Base-by-base conservation (phyloP, 306 rosid species). In the Lupinus albus region DNA sequence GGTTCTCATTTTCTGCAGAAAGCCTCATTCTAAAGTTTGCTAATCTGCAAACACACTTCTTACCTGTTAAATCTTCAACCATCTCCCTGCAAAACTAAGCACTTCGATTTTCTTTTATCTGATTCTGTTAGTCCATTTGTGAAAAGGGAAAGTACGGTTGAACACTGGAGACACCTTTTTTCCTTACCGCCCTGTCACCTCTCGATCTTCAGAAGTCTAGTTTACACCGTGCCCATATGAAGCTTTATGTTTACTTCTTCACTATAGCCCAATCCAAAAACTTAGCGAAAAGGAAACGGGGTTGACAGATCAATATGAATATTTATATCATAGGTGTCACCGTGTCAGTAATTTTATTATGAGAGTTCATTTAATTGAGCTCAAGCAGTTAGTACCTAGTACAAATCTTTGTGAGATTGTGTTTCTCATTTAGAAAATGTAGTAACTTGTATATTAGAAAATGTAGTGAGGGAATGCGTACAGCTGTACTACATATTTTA, bases 1-100 rank as follows among this genome's bases (percentile, higher is more conserved):
- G 63, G 57, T 53, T 68, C 52, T 49, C 57, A 66, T 72, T 78
- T 58, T 66, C 59, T 58, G 57, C 55, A n/a, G 60, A 66, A 61
- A 33, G 61, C 61, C 53, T 71, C 44, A 30, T 59, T 53, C 42
- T 54, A 45, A 47, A 61, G 47, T 33, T 53, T 62, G 18, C 64
- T 67, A 46, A 78, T 78, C 1, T 35, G 36, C 4, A 51, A 61
- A 44, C 50, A 33, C 46, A 4, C 46, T 52, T 57, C 61, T 73
- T 33, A 33, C 38, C 1, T 25, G 30, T 3, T 25, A 25, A 25
- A 25, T 25, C 30, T 25, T 25, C 4, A 25, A 25, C 30, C 30
- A 25, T 1, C 30, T 25, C 30, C 30, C 30, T 25, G 30, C 2
- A 25, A 25, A 25, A 25, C 30, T 1, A 2, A 25, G 28, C 28